Base-by-base conservation (phyloP, 2,329 filamentous ascomycete species). In the Lomentospora prolificans region DNA sequence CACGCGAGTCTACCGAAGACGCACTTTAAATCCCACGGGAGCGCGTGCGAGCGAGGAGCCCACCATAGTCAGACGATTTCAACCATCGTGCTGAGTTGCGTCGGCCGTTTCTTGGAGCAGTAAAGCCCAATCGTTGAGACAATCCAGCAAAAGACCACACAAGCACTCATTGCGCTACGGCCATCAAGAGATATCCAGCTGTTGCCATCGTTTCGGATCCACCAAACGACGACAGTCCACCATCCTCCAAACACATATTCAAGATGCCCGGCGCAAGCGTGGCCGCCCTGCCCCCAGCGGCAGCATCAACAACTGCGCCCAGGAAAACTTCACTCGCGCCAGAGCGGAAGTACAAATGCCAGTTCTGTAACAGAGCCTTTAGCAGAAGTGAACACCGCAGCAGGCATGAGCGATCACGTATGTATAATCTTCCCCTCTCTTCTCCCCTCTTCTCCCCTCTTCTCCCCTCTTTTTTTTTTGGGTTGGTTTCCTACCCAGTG, bases 301-400 rank as follows among this genome's bases (percentile, higher is more conserved):
- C 82, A 67, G 76, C 82, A 67, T 82, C 89, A 67, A 81, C 85
- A 67, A 80, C 87, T 69, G 81, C 82, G 64, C 80, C 86, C 66
- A 84, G 88, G 72, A 95, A 95, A 75, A 73, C 86, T 62, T 78
- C 86, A 59, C 75, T 85, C 64, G 86, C 84, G 64, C 90, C 91
- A 57, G 94, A 97, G 78, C 92, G 95, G 79, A 96, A 96, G 75
- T 99, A 99, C 84, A 96, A 97, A 73, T 99, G 94, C 77, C 90
- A 96, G 78, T 97, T 96, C 74, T 97, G 94, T 78, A 91, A 91
- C 75, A 83, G 94, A 72, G 94, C 94, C 61, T 99, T 99, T 72
- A 96, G 91, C 76, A 82, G 94, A 71, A 96, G 90, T 72, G 94
- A 99, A 74, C 94, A 99, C 73, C 84, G 94, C 65, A 96, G 90